Evolutionary conservation across 2,329 filamentous ascomycete species (phyloP).

Genomic region (Chlorencoelia australis): DNA sequence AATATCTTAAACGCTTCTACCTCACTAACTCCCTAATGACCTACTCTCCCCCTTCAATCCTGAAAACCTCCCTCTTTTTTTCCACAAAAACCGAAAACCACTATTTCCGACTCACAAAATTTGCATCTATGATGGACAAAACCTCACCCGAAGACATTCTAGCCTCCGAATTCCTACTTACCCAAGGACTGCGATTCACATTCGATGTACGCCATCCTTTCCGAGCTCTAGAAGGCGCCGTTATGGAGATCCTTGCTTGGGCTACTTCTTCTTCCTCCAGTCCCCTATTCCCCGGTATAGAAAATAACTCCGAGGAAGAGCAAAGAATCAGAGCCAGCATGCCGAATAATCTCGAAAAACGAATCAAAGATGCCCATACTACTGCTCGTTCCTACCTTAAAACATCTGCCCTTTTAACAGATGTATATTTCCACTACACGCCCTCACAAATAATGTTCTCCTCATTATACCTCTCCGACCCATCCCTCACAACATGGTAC

Average conservation of each 20-base stretch:
- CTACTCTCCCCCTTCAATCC: slow-evolving; percentile 81
- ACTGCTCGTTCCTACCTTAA: slow-evolving; percentile 65
- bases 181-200: slow-evolving; percentile 84
- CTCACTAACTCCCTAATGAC: slow-evolving; percentile 93
- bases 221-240: slow-evolving; percentile 72
- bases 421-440: slow-evolving; percentile 95
- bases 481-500: slow-evolving; percentile 37
- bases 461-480: slow-evolving; percentile 66
- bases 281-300: too few relatives aligned
- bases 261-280: slow-evolving; percentile 1
- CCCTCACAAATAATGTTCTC: slow-evolving; percentile 90
- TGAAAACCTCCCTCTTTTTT: slow-evolving; percentile 86
- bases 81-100: slow-evolving; percentile 86
- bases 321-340: too few relatives aligned
- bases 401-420: slow-evolving; percentile 73
- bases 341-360: slow-evolving; percentile 26
- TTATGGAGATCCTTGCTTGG: slow-evolving; percentile 58
- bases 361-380: slow-evolving; percentile 55
- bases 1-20: slow-evolving; percentile 87
- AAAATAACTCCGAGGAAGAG: slow-evolving; percentile 4
- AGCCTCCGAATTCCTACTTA: slow-evolving; percentile 84
- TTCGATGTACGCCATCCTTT: slow-evolving; percentile 91
- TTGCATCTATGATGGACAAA: slow-evolving; percentile 59
- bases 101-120: slow-evolving; percentile 48
- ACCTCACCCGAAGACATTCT: slow-evolving; percentile 74